Percentiles rank a stretch among this genome's conserved stretches.
Conservation (phyloP, 23 red algal genomes). For the Cyanidioschyzon merolae region DNA sequence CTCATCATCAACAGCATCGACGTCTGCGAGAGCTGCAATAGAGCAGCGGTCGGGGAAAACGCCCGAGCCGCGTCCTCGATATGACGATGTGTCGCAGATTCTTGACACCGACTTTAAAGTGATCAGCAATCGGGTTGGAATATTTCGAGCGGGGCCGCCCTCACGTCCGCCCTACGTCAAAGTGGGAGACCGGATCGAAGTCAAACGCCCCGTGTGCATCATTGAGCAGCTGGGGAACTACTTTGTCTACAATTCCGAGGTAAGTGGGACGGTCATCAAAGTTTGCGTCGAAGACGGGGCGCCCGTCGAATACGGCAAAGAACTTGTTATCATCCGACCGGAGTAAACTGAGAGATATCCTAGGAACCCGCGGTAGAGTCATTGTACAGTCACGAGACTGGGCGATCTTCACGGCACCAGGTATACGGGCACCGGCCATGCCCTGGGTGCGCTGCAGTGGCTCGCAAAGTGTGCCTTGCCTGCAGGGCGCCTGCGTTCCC, state of each 20-base stretch:
- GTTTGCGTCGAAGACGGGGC: slow-evolving; percentile 83
- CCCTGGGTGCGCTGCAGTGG: no score
- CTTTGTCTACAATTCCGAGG: slow-evolving; percentile 80
- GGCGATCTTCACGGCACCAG: no score
- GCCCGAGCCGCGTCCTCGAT: not conserved
- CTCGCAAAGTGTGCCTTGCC: no score
- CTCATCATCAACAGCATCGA: not conserved
- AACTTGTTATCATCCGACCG: slow-evolving; percentile 69
- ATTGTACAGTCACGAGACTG: no score
- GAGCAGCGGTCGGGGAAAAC: not conserved
- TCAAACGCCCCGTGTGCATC: slow-evolving; percentile 77
- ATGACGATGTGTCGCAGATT: slow-evolving; percentile 21
- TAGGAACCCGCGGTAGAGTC: no score
- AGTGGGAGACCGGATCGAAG: slow-evolving; percentile 53
- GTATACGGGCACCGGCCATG: no score
- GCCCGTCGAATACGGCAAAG: slow-evolving; percentile 62
- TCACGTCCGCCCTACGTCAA: slow-evolving; percentile 68
- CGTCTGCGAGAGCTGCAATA: not conserved
- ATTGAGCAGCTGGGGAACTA: slow-evolving; percentile 80
- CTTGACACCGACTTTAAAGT: slow-evolving; percentile 65
- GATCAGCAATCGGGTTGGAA: slow-evolving; percentile 55
- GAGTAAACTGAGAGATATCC: slow-evolving; percentile 35
- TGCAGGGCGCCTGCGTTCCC: no score
- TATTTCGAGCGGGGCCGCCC: slow-evolving; percentile 58
- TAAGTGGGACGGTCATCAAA: slow-evolving; percentile 57